Percentiles rank a stretch among this genome's conserved stretches.
These are phyloP conservation scores for Mucor lusitanicus DNA, from an alignment of 371 early-diverging fungal genomes.

Conservation along the genomic window DNA sequence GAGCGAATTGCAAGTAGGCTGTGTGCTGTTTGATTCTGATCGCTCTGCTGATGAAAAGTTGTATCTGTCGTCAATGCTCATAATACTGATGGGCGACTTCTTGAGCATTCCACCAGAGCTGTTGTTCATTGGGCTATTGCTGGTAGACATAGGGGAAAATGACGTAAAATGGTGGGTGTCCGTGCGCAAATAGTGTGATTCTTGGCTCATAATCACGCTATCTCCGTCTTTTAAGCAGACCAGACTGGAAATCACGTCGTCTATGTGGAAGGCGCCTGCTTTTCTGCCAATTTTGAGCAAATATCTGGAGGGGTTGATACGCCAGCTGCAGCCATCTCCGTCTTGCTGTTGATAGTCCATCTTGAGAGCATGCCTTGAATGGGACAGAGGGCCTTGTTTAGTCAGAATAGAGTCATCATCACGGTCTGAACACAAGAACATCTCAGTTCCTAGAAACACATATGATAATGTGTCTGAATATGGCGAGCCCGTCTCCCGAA, in stretches of 20 bases:
- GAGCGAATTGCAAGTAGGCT: slow-evolving; percentile 4
- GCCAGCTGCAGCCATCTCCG: not conserved
- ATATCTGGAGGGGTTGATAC: not conserved
- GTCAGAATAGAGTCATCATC: not conserved
- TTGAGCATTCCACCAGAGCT: not conserved
- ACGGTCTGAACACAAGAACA: not conserved
- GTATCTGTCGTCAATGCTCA: not conserved
- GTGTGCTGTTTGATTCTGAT: slow-evolving; percentile 13
- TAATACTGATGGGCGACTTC: not conserved
- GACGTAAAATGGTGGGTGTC: not conserved
- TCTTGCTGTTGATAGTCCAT: not conserved
- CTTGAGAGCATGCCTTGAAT: not conserved
- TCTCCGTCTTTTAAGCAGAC: not conserved
- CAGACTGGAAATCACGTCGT: not conserved
- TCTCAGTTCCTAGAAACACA: not conserved
- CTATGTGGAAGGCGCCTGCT: not conserved
- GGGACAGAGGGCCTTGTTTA: not conserved
- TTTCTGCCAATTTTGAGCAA: not conserved
- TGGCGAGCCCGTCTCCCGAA: not conserved
- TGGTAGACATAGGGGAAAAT: not conserved
- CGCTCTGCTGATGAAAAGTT: not conserved
- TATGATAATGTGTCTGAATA: not conserved
- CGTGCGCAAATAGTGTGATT: not conserved
- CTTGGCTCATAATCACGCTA: not conserved
- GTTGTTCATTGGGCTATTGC: not conserved